Base-by-base conservation (phyloP, 495 filamentous ascomycete species). In the Cercophora sp. region DNA sequence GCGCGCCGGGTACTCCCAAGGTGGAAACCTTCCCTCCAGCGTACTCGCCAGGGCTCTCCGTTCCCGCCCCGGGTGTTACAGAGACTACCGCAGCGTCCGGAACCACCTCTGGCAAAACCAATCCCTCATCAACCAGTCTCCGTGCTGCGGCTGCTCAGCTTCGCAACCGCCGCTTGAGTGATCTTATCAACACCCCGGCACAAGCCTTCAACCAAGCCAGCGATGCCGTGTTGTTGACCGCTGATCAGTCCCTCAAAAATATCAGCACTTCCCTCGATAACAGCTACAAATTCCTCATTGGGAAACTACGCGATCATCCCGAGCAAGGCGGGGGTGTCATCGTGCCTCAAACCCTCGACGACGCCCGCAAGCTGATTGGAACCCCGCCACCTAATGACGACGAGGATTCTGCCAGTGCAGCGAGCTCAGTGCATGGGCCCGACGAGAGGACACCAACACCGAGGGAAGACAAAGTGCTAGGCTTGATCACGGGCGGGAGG, bases 201-300 rank as follows among this genome's bases (percentile, higher is more conserved):
- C 85, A 84, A 56, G 85, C 87, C 8, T 71, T 96, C 45, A 89
- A 87, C 57, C 86, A 85, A 6, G 88, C 90, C 40, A 85, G 88
- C 42, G 91, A 93, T 67, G 84, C 85, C 8, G 82, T 96, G 10
- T 81, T 93, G 27, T 87, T 74, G 52, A 92, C 86, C 9, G 93
- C 93, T 13, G 94, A 97, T 59, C 88, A 95, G 61, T 78, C 90
- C 8, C 71, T 96, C 57, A 95, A 96, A 55, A 92, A 85, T 9
- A 92, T 99, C 51, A 83, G 92, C 49, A 87, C 76, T 51, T 88
- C 91, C 19, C 72, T 99, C 8, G 90, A 92, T 25, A 87, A 86
- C 58, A 94, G 89, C 61, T 95, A 96, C 71, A 94, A 91, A 59
- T 94, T 97, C 54, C 72, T 97, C 8, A 85, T 99, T 44, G 92